Base-by-base conservation (phyloP, 768 basidiomycete genomes). In the Rhizopogon vinicolor region DNA sequence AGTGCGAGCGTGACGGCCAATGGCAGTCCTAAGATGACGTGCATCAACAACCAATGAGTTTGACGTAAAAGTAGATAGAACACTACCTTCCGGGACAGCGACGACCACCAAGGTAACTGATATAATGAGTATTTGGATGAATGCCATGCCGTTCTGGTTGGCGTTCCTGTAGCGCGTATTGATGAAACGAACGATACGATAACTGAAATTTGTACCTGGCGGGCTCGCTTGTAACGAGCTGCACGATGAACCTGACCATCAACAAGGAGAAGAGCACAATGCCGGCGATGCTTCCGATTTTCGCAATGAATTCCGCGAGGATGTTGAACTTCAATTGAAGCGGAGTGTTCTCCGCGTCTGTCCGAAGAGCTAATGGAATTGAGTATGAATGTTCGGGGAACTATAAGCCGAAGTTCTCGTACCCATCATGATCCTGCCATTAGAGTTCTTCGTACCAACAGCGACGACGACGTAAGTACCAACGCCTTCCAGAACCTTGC, bases 351-450 rank as follows among this genome's bases (percentile, higher is more conserved):
- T 95, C 93, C 2, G 87, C 66, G 56, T 94, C 93, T 5, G 87
- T 86, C 52, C 89, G 88, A 45, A 98, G 82, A 48, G 92, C 94
- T 95, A 56, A 42, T 25, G 41, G 19, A 16, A 5, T 40, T 58
- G 46, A 60, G 8, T 33, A 9, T 9, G 58, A 28, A 29, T n/a
- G n/a, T 7, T 14, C 7, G 7, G 29, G 22, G 1, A 1, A 5
- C 18, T 28, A n/a, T 51, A 33, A 48, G 40, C 7, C 29, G 25
- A 28, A 19, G 10, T 1, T 33, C 7, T 45, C 87, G 37, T 64
- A 96, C 93, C 89, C 87, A 96, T 96, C 91, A 98, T 93, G 64
- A 98, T 94, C 44, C 93, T 83, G 41, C 97, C 97, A 67, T 98
- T 93, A 73, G 98, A 98, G 61, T 89, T 92, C 73, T 87, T 91